phyloP scores from a whole-genome alignment of 2,329 filamentous ascomycete genomes.

The Fusarium scirpi region DNA sequence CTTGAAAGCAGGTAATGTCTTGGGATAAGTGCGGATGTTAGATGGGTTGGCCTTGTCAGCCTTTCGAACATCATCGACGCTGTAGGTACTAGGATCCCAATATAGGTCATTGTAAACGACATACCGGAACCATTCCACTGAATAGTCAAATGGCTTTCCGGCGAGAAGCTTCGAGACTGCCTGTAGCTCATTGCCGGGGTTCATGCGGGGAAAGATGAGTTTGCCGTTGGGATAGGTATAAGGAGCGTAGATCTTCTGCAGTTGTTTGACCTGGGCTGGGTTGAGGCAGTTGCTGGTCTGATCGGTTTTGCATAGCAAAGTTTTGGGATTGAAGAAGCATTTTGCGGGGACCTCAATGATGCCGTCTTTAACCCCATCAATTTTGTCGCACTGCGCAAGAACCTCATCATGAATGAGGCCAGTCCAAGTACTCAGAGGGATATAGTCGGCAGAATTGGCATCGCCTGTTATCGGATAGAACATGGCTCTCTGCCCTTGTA shows the following conservation, averaged over 20 bases:
- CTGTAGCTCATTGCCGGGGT: constrained; percentile 24
- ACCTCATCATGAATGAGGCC: constrained; percentile 57
- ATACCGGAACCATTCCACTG: constrained; percentile 28
- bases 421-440: constrained; percentile 8
- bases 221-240: constrained; percentile 20
- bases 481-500: constrained; percentile 42
- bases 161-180: constrained; percentile 18
- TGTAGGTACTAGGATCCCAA: constrained; percentile 26
- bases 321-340: constrained; percentile 59
- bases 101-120: constrained; percentile 10
- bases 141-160: constrained; percentile 23
- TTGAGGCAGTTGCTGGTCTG: constrained; percentile 5
- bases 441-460: background rate
- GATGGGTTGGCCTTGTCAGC: constrained; percentile 23
- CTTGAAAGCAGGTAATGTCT: constrained; percentile 16
- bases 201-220: constrained; percentile 32
- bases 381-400: constrained; percentile 61
- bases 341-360: constrained; percentile 61
- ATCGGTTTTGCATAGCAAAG: constrained; percentile 51
- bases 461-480: constrained; percentile 25
- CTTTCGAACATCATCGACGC: background rate
- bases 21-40: constrained; percentile 18
- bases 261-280: constrained; percentile 1
- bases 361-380: constrained; percentile 62
- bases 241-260: constrained; percentile 18